phyloP scores from a whole-genome alignment of 257 asterid species.

The Nicotiana sylvestris region DNA sequence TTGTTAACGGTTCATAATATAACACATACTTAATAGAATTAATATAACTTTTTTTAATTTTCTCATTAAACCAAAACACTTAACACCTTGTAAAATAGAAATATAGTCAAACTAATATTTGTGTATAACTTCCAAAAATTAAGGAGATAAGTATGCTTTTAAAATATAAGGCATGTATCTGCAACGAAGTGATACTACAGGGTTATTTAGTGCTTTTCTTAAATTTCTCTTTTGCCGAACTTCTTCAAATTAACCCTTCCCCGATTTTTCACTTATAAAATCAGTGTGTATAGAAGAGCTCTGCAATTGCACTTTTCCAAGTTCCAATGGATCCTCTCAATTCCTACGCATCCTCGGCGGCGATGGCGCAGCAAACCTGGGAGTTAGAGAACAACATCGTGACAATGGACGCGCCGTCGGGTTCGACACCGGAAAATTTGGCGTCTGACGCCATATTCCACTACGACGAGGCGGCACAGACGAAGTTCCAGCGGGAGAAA shows the following conservation, averaged over 20 bases:
- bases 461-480: conserved; percentile 81
- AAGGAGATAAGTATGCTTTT: background rate
- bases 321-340: conserved; percentile 34
- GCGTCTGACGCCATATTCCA: conserved; percentile 80
- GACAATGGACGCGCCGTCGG: conserved; percentile 28
- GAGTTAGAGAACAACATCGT: conserved; percentile 71
- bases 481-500: conserved; percentile 73
- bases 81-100: too few species aligned
- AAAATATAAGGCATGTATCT: background rate
- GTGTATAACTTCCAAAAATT: background rate
- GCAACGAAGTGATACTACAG: background rate
- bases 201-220: background rate
- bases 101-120: background rate
- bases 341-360: conserved; percentile 35
- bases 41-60: too few species aligned
- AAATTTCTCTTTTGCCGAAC: background rate
- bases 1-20: too few species aligned
- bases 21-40: too few species aligned
- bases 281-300: background rate
- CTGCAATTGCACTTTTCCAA: background rate
- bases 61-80: too few species aligned
- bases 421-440: conserved; percentile 26
- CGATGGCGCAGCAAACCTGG: conserved; percentile 81
- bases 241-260: background rate
- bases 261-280: background rate